Conservation (phyloP, 331 rosid species). For the Prunus yedoensis region DNA sequence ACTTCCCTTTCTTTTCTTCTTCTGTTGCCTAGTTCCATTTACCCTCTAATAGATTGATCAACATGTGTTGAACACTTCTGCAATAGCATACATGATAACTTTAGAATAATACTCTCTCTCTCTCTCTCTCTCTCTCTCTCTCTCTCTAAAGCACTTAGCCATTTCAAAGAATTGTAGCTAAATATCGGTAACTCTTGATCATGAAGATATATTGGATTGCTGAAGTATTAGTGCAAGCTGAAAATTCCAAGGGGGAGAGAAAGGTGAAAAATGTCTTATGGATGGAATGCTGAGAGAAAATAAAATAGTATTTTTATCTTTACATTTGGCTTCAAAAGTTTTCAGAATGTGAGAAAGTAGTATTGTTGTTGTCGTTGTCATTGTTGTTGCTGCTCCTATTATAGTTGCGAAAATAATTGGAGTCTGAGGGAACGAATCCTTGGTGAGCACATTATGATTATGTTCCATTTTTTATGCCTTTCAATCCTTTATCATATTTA, state of each 20-base stretch:
- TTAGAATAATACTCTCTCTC: background rate
- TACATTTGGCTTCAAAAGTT: background rate
- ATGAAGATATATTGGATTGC: background rate
- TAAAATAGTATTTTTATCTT: background rate
- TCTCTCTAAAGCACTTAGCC: too few species aligned
- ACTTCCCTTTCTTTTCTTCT: background rate
- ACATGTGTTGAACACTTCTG: background rate
- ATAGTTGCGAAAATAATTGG: background rate
- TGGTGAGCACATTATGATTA: background rate
- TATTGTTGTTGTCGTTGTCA: background rate
- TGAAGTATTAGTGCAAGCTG: background rate
- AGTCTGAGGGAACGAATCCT: background rate
- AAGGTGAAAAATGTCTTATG: background rate
- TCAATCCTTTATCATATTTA: background rate
- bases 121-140: background rate
- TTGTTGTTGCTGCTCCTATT: background rate
- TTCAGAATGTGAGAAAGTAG: background rate
- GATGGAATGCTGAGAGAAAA: conserved; percentile 1
- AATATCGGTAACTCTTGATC: background rate
- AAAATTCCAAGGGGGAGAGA: background rate
- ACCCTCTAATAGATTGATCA: background rate
- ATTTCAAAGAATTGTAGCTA: background rate
- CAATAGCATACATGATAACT: background rate
- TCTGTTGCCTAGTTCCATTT: background rate
- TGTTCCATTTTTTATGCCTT: background rate